Percentiles rank a stretch among this genome's conserved stretches.
Evolutionary conservation across 1,284 basidiomycete genomes (phyloP).

Genomic region (Farysia itapuensis): DNA sequence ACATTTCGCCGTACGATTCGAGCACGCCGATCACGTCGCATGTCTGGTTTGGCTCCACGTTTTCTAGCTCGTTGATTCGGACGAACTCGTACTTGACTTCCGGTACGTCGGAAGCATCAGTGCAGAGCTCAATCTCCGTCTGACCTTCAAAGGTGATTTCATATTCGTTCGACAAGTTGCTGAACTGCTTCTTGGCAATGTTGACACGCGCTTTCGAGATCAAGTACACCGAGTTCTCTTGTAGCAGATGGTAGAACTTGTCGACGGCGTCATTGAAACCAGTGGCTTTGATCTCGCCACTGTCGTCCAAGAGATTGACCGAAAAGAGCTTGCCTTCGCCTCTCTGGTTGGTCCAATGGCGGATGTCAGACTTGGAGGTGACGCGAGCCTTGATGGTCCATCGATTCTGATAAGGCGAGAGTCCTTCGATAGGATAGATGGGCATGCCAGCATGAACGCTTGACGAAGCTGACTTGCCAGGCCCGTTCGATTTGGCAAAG

Average conservation of each 20-base stretch:
- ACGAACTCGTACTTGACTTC: slow-evolving; percentile 59
- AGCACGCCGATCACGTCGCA: slow-evolving; percentile 56
- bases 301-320: slow-evolving; percentile 90
- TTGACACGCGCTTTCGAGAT: slow-evolving; percentile 87
- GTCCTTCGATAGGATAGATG: slow-evolving; percentile 85
- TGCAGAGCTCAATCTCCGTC: slow-evolving; percentile 57
- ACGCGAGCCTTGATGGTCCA: slow-evolving; percentile 94
- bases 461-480: slow-evolving; percentile 32
- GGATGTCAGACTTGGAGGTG: slow-evolving; percentile 84
- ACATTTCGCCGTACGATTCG: slow-evolving; percentile 51
- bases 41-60: slow-evolving; percentile 60
- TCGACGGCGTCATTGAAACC: slow-evolving; percentile 89
- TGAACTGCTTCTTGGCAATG: slow-evolving; percentile 97
- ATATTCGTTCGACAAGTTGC: slow-evolving; percentile 86
- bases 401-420: slow-evolving; percentile 96
- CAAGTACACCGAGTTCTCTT: slow-evolving; percentile 91
- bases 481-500: slow-evolving; percentile 15
- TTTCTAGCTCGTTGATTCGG: slow-evolving; percentile 51
- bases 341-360: slow-evolving; percentile 81
- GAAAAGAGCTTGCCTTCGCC: slow-evolving; percentile 96
- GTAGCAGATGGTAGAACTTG: slow-evolving; percentile 76
- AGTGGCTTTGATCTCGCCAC: slow-evolving; percentile 66
- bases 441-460: slow-evolving; percentile 55
- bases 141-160: slow-evolving; percentile 81
- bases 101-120: slow-evolving; percentile 54